Evolutionary conservation across 192 early-diverging fungal genomes (phyloP), one percentile per base, ranked within the genome.

Genomic region (Anaeromyces robustus): DNA sequence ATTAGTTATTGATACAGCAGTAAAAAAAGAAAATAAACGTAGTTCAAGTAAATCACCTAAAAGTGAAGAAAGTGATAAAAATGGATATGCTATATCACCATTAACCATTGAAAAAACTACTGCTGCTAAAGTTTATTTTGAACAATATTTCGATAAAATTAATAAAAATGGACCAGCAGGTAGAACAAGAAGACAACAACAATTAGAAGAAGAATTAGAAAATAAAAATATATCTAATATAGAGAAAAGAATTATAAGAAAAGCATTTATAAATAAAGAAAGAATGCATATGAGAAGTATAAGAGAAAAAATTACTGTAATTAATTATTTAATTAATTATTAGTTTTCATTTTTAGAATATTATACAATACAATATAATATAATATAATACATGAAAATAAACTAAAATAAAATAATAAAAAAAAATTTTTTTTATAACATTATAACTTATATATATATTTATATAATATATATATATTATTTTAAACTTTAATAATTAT

Each of bases 81-180:
- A 41, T 1, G 1, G 39, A 41, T 41, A 16, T 41, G 7, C 39
- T 16, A 83, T 31, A 29, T 92, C 85, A 6, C 82, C 85, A 18
- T 79, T 83, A 1, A 92, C 90, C n/a, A 87, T 92, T 29, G 90
- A 91, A 77, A 87, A 88, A 34, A 86, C 90, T 2, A 87, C 88
- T 2, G 89, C 90, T 13, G 83, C 89, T 29, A 92, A 91, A 80
- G 85, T 90, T 68, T 92, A 89, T 81, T 86, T 91, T 77, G 90
- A 91, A 81, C 85, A 86, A 77, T 89, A 91, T 81, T 91, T 90
- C 81, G 86, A 87, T 80, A 86, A 88, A 3, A 77, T 91, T 19
- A 81, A 87, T 79, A 86, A 86, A 30, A 85, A 87, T 29, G 85
- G 87, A 22, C 32, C 32, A 12, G 87, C 86, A 0, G 85, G 88